Evolutionary conservation across 2,329 filamentous ascomycete genomes (phyloP).

Genomic region (Ophiostoma quercus): DNA sequence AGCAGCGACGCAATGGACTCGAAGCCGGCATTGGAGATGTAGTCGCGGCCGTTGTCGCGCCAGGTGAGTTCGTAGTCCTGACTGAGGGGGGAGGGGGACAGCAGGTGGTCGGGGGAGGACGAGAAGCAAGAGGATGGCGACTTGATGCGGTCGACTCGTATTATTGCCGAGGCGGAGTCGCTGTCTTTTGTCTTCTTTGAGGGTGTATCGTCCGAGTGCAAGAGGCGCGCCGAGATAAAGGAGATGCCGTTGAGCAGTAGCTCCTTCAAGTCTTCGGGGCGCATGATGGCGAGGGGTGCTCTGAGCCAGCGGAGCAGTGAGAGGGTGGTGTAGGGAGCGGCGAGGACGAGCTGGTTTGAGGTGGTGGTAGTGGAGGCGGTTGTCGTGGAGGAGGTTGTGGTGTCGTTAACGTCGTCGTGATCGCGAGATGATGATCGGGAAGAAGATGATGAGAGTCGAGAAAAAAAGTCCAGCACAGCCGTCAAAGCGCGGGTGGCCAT

Average conservation of each 20-base stretch:
- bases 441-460: neutral
- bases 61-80: slow-evolving; percentile 29
- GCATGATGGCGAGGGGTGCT: slow-evolving; percentile 25
- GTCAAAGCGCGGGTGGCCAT: slow-evolving; percentile 22
- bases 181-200: neutral
- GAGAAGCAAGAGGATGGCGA: neutral
- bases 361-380: neutral
- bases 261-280: slow-evolving; percentile 23
- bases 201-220: neutral
- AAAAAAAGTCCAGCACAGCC: slow-evolving; percentile 7
- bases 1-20: slow-evolving; percentile 25
- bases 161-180: neutral
- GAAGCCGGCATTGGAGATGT: slow-evolving; percentile 29
- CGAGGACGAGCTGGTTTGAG: neutral
- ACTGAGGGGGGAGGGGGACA: neutral
- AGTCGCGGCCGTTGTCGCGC: slow-evolving; percentile 28
- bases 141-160: slow-evolving; percentile 26
- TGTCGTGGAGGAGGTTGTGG: neutral
- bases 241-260: slow-evolving; percentile 26
- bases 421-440: neutral
- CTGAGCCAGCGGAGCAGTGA: slow-evolving; percentile 21
- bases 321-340: neutral
- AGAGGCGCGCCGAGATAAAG: slow-evolving; percentile 25
- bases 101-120: neutral
- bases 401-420: neutral